A percentile compares a stretch with the other conserved stretches of the same genome.
phyloP scores from a whole-genome alignment of 306 rosid genomes.

The Abrus precatorius region DNA sequence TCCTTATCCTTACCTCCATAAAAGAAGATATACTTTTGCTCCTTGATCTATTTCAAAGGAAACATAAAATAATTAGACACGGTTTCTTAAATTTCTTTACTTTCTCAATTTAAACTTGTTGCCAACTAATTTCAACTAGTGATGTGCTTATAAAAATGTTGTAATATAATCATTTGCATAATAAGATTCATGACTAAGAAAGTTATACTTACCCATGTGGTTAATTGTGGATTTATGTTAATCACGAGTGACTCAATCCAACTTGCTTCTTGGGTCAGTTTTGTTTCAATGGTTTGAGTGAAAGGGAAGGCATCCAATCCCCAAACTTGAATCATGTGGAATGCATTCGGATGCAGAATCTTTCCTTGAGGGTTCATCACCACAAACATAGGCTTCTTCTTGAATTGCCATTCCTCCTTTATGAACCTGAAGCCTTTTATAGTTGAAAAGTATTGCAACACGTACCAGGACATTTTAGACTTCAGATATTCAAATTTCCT shows the following conservation, averaged over 20 bases:
- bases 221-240: conserved; percentile 15
- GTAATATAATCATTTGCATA: too few species aligned
- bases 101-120: too few species aligned
- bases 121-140: too few species aligned
- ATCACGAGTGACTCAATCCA: conserved; percentile 40
- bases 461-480: conserved; percentile 62
- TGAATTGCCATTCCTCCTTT: conserved; percentile 60
- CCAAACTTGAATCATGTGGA: conserved; percentile 63
- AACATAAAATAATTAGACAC: neutral
- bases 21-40: conserved; percentile 59
- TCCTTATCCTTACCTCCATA: conserved; percentile 69
- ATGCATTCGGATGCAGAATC: conserved; percentile 57
- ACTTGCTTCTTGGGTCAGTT: neutral
- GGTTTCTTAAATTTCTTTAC: too few species aligned
- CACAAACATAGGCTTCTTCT: conserved; percentile 55
- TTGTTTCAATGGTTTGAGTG: neutral
- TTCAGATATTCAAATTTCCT: conserved; percentile 54
- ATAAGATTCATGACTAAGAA: neutral
- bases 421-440: conserved; percentile 57
- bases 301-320: conserved; percentile 63
- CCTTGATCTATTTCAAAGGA: conserved; percentile 47
- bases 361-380: conserved; percentile 55
- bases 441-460: conserved; percentile 39
- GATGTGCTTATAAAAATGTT: too few species aligned
- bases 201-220: conserved; percentile 41